phyloP scores from a whole-genome alignment of 768 basidiomycete species.

The Hygrocybe punicea region DNA sequence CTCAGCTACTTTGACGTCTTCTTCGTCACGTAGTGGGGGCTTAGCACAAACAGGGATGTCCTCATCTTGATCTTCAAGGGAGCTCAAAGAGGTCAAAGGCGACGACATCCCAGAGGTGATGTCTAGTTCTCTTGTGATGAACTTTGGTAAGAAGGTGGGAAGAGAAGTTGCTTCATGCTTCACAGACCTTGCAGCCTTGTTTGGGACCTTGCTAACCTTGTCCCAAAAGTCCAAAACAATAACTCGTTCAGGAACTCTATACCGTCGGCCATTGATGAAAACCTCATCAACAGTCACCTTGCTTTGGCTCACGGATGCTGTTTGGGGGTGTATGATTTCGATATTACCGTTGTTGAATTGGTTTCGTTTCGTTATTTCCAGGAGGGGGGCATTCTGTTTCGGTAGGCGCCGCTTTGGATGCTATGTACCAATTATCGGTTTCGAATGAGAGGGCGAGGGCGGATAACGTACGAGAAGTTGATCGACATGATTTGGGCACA shows the following conservation, averaged over 20 bases:
- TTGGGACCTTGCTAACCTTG: slow-evolving; percentile 51
- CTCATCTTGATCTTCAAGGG: slow-evolving; percentile 60
- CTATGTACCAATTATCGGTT: slow-evolving; percentile 39
- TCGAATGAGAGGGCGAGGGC: slow-evolving; percentile 8
- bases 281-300: slow-evolving; percentile 75
- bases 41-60: slow-evolving; percentile 20
- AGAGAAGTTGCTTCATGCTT: not conserved
- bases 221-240: slow-evolving; percentile 96
- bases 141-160: slow-evolving; percentile 1
- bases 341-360: slow-evolving; percentile 91
- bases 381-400: slow-evolving; percentile 58
- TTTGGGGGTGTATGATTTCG: slow-evolving; percentile 72
- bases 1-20: slow-evolving; percentile 60
- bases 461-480: slow-evolving; percentile 63
- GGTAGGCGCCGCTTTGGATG: slow-evolving; percentile 77
- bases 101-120: slow-evolving; percentile 58
- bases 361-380: slow-evolving; percentile 71
- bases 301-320: slow-evolving; percentile 37
- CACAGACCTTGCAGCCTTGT: not conserved
- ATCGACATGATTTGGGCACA: slow-evolving; percentile 98
- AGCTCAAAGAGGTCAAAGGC: slow-evolving; percentile 71
- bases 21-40: slow-evolving; percentile 33
- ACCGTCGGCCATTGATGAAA: slow-evolving; percentile 82
- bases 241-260: slow-evolving; percentile 87
- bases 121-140: slow-evolving; percentile 34